A percentile compares a stretch with the other conserved stretches of the same genome.
phyloP scores from a whole-genome alignment of 2,329 filamentous ascomycete genomes.

The Periconia sp. region DNA sequence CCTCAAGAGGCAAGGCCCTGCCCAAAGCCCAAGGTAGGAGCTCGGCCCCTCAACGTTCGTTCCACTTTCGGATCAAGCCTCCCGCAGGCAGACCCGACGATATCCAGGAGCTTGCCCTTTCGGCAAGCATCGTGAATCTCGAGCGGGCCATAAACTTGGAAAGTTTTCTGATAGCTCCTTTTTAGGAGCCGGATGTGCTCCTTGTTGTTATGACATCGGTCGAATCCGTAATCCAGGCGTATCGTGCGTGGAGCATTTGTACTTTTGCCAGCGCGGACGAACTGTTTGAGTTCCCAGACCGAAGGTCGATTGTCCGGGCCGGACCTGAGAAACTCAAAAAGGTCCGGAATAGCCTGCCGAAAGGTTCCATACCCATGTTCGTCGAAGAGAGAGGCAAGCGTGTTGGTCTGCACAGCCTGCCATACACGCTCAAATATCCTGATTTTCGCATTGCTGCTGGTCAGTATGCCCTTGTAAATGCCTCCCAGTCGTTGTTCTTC shows the following conservation, averaged over 20 bases:
- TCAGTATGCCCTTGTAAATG: constrained; percentile 16
- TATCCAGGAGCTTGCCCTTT: not conserved
- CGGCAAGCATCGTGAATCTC: constrained; percentile 3
- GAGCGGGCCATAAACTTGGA: not conserved
- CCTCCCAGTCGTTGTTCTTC: constrained; percentile 12
- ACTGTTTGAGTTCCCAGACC: constrained; percentile 24
- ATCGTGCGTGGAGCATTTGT: constrained; percentile 16
- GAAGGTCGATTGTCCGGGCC: constrained; percentile 5
- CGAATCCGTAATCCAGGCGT: constrained; percentile 27
- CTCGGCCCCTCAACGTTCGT: not conserved
- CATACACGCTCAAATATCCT: constrained; percentile 16
- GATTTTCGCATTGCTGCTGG: not conserved
- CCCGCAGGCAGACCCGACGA: not conserved
- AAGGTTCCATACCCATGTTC: constrained; percentile 5
- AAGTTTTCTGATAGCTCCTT: not conserved
- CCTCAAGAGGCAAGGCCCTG: not conserved
- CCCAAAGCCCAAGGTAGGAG: not conserved
- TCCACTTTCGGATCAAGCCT: not conserved
- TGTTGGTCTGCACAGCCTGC: constrained; percentile 9
- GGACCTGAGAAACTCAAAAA: constrained; percentile 18
- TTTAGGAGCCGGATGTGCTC: constrained; percentile 4
- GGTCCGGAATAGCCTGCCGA: constrained; percentile 2
- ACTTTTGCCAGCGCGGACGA: constrained; percentile 4
- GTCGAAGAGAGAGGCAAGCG: constrained; percentile 13
- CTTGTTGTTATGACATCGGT: constrained; percentile 4